phyloP scores from a whole-genome alignment of 495 filamentous ascomycete species.

The Sordaria brevicollis region DNA sequence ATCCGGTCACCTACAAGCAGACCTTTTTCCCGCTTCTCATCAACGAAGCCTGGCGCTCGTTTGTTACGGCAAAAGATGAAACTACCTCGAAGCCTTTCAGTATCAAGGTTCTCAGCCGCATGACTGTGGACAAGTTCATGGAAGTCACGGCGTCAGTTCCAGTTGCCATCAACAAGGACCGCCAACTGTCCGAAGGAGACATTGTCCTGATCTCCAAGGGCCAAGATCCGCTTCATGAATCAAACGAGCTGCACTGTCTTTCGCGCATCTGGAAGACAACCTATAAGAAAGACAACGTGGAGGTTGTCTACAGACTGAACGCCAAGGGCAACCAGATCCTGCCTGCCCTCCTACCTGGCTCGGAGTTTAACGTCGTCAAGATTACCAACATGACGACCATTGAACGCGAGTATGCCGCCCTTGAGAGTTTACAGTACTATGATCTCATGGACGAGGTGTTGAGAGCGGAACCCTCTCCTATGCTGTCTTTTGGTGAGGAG shows the following conservation, averaged over 20 bases:
- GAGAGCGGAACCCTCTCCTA: constrained; percentile 75
- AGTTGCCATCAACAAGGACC: constrained; percentile 56
- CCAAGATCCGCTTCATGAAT: constrained; percentile 49
- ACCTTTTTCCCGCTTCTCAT: constrained; percentile 87
- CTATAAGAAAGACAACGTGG: constrained; percentile 65
- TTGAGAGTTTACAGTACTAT: constrained; percentile 86
- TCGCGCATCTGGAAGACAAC: constrained; percentile 71
- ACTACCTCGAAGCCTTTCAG: constrained; percentile 65
- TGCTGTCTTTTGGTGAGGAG: constrained; percentile 67
- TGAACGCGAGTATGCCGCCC: constrained; percentile 87
- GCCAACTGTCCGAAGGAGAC: constrained; percentile 71
- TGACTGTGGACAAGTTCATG: constrained; percentile 84
- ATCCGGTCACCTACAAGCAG: constrained; percentile 68
- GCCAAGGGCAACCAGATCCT: constrained; percentile 38
- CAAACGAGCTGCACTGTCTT: constrained; percentile 64
- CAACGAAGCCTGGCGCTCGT: constrained; percentile 91
- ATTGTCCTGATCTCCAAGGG: constrained; percentile 74
- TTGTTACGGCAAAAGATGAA: constrained; percentile 84
- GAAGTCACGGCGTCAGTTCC: constrained; percentile 79
- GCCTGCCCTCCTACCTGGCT: constrained; percentile 43
- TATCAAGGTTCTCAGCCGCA: constrained; percentile 72
- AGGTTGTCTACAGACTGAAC: constrained; percentile 77
- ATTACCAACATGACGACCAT: constrained; percentile 82
- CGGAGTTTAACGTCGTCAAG: constrained; percentile 63
- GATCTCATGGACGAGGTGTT: constrained; percentile 89